Conservation (phyloP, 2,329 filamentous ascomycete species). For the Exophiala xenobiotica region DNA sequence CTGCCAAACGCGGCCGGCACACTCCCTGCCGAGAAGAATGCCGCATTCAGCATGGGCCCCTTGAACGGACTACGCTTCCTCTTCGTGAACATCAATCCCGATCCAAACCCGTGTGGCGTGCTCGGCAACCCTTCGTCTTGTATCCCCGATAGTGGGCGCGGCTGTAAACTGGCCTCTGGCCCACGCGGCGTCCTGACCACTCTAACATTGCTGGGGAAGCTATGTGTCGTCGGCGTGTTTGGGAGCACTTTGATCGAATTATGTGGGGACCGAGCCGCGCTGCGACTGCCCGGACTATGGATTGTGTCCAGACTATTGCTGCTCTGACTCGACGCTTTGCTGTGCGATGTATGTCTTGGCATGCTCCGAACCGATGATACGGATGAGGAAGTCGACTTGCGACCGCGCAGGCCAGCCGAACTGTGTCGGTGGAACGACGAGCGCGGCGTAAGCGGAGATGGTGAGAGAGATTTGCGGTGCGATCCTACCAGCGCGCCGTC, state of each 20-base stretch:
- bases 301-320: conserved; percentile 72
- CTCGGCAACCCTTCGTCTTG: conserved; percentile 7
- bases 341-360: conserved; percentile 84
- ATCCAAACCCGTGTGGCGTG: conserved; percentile 21
- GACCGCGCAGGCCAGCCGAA: conserved; percentile 78
- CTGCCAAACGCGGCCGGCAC: conserved; percentile 34
- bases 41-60: conserved; percentile 45
- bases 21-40: conserved; percentile 32
- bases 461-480: conserved; percentile 74
- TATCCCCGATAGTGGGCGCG: conserved; percentile 17
- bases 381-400: conserved; percentile 94
- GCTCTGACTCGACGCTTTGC: conserved; percentile 90
- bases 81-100: conserved; percentile 47
- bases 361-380: conserved; percentile 91
- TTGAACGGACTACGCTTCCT: conserved; percentile 48
- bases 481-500: conserved; percentile 17
- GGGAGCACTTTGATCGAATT: conserved; percentile 93
- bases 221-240: conserved; percentile 72
- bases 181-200: conserved; percentile 61
- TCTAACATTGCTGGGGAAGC: conserved; percentile 83
- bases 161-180: conserved; percentile 8
- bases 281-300: conserved; percentile 65
- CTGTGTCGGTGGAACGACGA: conserved; percentile 75
- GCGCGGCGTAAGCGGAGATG: conserved; percentile 82
- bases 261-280: conserved; percentile 73